Conservation (phyloP, 805 yeast genomes). For the Candida tallmaniae region DNA sequence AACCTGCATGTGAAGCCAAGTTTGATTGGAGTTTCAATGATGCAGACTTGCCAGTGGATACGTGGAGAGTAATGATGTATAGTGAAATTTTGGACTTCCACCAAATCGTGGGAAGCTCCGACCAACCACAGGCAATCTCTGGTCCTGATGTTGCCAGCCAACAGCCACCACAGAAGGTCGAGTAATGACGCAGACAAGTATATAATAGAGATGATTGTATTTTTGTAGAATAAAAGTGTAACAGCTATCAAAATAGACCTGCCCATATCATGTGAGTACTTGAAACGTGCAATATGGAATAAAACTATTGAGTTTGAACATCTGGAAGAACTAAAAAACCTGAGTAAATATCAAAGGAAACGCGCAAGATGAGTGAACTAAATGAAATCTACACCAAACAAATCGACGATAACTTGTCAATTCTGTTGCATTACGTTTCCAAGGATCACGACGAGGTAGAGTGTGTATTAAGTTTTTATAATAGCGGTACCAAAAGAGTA, state of each 20-base stretch:
- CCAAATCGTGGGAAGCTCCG: conserved; percentile 59
- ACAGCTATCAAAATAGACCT: too few species aligned
- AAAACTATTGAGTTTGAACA: too few species aligned
- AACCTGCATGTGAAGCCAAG: conserved; percentile 86
- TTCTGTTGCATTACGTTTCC: conserved; percentile 15
- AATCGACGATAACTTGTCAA: conserved; percentile 17
- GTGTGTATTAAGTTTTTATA: conserved; percentile 20
- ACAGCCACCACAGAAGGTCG: conserved; percentile 8
- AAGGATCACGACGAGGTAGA: conserved; percentile 11
- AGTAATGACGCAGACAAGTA: too few species aligned
- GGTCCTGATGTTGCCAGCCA: conserved; percentile 24
- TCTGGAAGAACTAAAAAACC: too few species aligned
- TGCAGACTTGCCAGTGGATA: conserved; percentile 94
- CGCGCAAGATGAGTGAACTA: too few species aligned
- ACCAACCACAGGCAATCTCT: conserved; percentile 16
- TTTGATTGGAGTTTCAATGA: conserved; percentile 99
- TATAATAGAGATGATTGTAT: too few species aligned
- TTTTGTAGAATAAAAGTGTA: too few species aligned
- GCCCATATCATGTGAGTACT: too few species aligned
- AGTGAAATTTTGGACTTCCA: conserved; percentile 95
- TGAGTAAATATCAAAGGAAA: too few species aligned
- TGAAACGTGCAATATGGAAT: too few species aligned
- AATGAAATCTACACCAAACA: conserved; percentile 13
- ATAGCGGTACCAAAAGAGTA: conserved; percentile 13
- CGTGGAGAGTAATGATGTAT: conserved; percentile 99